Evolutionary conservation across 139 green algal species (phyloP), one percentile per base, ranked within the genome.

Genomic region (Coccomyxa sp.): DNA sequence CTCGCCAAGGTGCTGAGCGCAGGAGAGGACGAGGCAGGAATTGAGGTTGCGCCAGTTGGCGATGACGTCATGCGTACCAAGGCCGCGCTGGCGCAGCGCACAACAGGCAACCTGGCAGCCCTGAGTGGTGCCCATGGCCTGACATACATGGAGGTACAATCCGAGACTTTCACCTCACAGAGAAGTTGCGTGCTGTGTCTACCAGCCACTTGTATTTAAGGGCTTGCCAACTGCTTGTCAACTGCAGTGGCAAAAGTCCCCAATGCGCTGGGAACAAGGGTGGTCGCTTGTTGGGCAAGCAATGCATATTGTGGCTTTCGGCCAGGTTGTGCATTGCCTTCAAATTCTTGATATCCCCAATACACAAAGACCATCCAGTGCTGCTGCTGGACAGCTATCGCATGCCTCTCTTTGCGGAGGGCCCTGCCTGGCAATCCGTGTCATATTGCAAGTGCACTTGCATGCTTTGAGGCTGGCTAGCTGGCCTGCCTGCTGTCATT

Each of bases 41-140:
- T 90, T 70, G 94, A 98, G 86, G 58, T 76, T 14, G 64, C 92
- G 38, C 73, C 40, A 12, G 91, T 92, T 41, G 82, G 80, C 8
- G 85, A 79, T 34, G 39, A 64, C n/a, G 87, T 88, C 73, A 83
- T 86, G 50, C 35, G 73, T 27, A 76, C 38, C 55, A 79, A 35
- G 77, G 80, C 77, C 73, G 38, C 6, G 78, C 78, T 64, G 35
- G 69, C 71, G 69, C n/a, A 7, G 82, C 88, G 93, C n/a, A 87
- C 79, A 24, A 75, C 77, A n/a, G 91, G 89, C 64, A 87, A 82
- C 74, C 92, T 97, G 78, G 79, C 86, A 31, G 79, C 81, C n/a
- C 86, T 97, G n/a, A 93, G 90, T 7, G 93, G 93, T n/a, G 93
- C 85, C 0, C 50, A 79, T 4, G 93, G 93, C 36, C 82, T 92